Conservation (phyloP, 2,329 filamentous ascomycete species). For the Colletotrichum sp. region DNA sequence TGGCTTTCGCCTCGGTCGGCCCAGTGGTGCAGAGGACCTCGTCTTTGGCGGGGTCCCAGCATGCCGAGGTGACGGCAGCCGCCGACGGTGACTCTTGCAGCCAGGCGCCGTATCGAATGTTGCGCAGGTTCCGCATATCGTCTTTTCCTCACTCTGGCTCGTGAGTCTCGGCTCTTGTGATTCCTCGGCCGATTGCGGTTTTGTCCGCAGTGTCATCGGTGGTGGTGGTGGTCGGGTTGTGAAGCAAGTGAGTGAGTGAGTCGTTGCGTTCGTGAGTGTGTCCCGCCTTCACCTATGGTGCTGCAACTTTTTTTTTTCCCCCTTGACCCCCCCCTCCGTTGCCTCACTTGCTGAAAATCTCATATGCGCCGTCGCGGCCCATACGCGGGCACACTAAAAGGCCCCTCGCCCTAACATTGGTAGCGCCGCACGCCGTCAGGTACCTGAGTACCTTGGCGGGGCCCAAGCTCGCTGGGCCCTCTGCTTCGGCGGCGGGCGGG, state of each 20-base stretch:
- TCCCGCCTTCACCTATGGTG: background rate
- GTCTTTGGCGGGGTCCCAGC: slow-evolving; percentile 84
- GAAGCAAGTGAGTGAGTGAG: background rate
- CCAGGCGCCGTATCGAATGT: slow-evolving; percentile 72
- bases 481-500: background rate
- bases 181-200: background rate
- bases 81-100: background rate
- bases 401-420: background rate
- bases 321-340: background rate
- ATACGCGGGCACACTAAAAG: background rate
- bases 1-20: slow-evolving; percentile 70
- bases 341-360: background rate
- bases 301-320: background rate
- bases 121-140: slow-evolving; percentile 86
- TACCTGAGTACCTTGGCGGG: slow-evolving; percentile 12
- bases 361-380: background rate
- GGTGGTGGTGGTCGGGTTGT: background rate
- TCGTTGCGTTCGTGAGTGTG: background rate
- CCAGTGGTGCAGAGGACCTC: slow-evolving; percentile 85
- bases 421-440: background rate
- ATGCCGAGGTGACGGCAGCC: slow-evolving; percentile 62
- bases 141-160: background rate
- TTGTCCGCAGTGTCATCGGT: background rate
- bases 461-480: background rate
- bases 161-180: background rate